phyloP scores from a whole-genome alignment of 1,284 basidiomycete species.

The Apiotrichum veenhuisii region DNA sequence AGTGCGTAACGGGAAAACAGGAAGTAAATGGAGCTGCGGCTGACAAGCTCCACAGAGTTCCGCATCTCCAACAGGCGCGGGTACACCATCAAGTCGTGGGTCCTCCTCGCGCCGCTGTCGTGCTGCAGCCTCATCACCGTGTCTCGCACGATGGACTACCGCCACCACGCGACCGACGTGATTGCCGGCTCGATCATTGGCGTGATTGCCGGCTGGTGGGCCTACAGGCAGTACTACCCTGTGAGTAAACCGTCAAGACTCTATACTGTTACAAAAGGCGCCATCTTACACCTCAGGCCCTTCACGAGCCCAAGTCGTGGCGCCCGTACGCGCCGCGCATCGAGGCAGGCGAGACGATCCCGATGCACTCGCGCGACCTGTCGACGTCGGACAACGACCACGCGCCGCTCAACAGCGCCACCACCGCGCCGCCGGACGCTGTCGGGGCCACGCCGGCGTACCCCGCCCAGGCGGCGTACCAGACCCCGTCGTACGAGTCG shows the following conservation, averaged over 20 bases:
- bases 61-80: constrained; percentile 80
- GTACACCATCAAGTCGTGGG: constrained; percentile 80
- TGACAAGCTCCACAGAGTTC: constrained; percentile 62
- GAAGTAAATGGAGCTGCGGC: not conserved
- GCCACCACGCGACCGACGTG: constrained; percentile 44
- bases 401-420: not conserved
- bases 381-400: not conserved
- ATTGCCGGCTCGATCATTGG: constrained; percentile 44
- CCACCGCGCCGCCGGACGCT: not conserved
- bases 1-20: constrained; percentile 26
- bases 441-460: not conserved
- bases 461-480: not conserved
- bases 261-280: not conserved
- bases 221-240: constrained; percentile 48
- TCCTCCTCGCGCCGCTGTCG: constrained; percentile 69
- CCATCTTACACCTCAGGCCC: no score
- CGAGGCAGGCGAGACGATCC: constrained; percentile 22
- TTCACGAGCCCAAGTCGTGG: constrained; percentile 29
- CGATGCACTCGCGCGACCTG: constrained; percentile 3
- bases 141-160: constrained; percentile 66
- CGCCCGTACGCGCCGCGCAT: constrained; percentile 44
- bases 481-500: not conserved
- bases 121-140: constrained; percentile 80
- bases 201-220: constrained; percentile 37
- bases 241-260: constrained; percentile 17